Evolutionary conservation across 2,329 filamentous ascomycete species (phyloP).

Genomic region (Ilyonectria mors-panacis): DNA sequence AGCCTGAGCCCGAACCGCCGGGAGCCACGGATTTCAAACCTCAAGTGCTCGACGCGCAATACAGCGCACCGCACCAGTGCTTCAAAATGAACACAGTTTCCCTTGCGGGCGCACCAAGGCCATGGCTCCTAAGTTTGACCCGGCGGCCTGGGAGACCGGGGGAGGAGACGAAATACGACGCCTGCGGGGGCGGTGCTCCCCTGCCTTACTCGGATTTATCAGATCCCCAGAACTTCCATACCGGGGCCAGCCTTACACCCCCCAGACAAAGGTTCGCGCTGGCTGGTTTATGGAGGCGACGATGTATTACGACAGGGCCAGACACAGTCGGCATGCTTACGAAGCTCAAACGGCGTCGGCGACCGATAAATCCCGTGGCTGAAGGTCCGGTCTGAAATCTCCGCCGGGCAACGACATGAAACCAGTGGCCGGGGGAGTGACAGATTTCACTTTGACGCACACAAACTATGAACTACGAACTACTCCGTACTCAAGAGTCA

Average conservation of each 20-base stretch:
- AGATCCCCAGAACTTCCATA: background rate
- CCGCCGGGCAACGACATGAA: slow-evolving; percentile 1
- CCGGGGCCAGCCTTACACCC: background rate
- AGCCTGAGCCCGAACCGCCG: background rate
- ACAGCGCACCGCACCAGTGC: background rate
- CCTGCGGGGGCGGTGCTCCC: slow-evolving; percentile 5
- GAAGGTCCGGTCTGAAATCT: background rate
- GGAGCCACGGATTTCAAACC: background rate
- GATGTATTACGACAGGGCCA: background rate
- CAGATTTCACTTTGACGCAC: slow-evolving; percentile 6
- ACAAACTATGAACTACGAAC: background rate
- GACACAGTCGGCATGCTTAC: slow-evolving; percentile 5
- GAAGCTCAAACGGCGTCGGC: background rate
- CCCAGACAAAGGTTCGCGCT: background rate
- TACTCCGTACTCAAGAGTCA: no score
- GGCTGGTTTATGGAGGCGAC: background rate
- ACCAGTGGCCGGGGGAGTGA: background rate
- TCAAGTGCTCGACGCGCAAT: background rate
- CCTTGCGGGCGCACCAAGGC: background rate
- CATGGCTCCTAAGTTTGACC: background rate
- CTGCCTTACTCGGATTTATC: background rate
- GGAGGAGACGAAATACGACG: background rate
- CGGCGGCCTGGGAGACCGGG: background rate
- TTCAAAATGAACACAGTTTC: slow-evolving; percentile 2
- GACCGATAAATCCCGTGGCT: slow-evolving; percentile 6